Evolutionary conservation across 1,284 basidiomycete genomes (phyloP), one percentile per base, ranked within the genome.

Genomic region (Amylostereum areolatum): DNA sequence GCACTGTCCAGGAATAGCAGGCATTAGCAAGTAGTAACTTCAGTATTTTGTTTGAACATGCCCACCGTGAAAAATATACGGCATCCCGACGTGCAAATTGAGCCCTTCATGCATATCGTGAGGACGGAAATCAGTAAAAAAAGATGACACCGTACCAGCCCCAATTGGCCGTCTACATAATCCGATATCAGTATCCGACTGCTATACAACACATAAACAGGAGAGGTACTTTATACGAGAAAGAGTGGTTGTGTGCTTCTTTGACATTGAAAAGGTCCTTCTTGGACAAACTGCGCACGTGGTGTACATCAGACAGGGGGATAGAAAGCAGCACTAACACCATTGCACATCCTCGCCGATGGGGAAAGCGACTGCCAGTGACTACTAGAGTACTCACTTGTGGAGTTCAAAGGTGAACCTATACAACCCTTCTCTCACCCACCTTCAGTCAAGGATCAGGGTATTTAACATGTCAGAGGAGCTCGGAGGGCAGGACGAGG

Each of bases 371-470:
- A n/a, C n/a, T n/a, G 54, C 49, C 39, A 42, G n/a, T 34, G 9
- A 18, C 18, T 32, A 30, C 24, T 11, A 47, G 34, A 36, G 31
- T 18, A 48, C 69, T 51, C 55, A 84, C 84, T 78, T 83, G 62
- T 80, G 80, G 57, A 94, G 72, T 62, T 92, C 90, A 61, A 94
- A 92, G 52, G 78, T 83, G 64, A 94, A 94, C 60, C 84, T 88
- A 69, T 82, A 93, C 24, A 85, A 67, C 2, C 91, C 91, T 52
- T 90, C 85, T n/a, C 91, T 79, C 11, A 78, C 67, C 91, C 91
- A 94, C 66, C 83, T 86, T 44, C 9, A 10, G 3, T n/a, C 12
- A 12, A 7, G 24, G 39, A 18, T 40, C 12, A 18, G 27, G 11
- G 30, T 25, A 24, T 29, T 31, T 12, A 24, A 2, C 30, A 50